Evolutionary conservation across 495 filamentous ascomycete species (phyloP).

Genomic region (Aspergillus nanangensis): DNA sequence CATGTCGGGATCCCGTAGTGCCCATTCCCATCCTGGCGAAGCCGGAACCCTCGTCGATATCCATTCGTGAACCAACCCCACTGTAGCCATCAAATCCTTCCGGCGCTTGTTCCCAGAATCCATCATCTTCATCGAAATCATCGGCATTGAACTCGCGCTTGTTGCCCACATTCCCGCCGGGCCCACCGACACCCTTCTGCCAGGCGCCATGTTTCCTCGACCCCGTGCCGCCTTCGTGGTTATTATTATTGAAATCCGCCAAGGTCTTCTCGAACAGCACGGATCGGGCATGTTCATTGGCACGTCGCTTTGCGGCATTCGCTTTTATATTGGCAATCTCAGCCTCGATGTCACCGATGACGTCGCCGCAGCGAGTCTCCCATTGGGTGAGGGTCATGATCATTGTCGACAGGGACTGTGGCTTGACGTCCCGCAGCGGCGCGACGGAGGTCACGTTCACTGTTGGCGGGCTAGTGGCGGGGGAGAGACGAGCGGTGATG

Average conservation of each 20-base stretch:
- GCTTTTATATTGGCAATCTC: constrained; percentile 58
- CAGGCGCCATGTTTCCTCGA: constrained; percentile 18
- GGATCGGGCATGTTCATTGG: constrained; percentile 41
- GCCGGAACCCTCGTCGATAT: constrained; percentile 40
- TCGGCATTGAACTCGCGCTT: constrained; percentile 37
- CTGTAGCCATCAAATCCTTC: constrained; percentile 60
- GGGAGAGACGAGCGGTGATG: constrained; percentile 76
- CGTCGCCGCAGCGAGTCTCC: constrained; percentile 67
- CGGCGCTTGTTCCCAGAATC: constrained; percentile 36
- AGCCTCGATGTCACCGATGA: constrained; percentile 70
- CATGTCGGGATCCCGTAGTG: constrained; percentile 20
- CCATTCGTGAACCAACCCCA: constrained; percentile 49
- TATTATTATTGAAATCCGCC: constrained; percentile 11
- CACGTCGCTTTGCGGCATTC: constrained; percentile 50
- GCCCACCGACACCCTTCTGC: constrained; percentile 28
- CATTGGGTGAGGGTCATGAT: constrained; percentile 65
- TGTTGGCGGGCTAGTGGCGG: constrained; percentile 53
- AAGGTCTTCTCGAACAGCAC: constrained; percentile 44
- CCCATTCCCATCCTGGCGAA: constrained; percentile 16
- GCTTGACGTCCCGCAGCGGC: constrained; percentile 78
- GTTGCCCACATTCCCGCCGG: constrained; percentile 28
- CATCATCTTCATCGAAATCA: constrained; percentile 44
- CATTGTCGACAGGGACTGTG: constrained; percentile 61
- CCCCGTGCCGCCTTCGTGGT: background rate
- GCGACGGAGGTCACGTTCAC: constrained; percentile 76